These are phyloP conservation scores for Hirsutella minnesotensis DNA, from an alignment of 2,329 filamentous ascomycete species.

Conservation along the genomic window DNA sequence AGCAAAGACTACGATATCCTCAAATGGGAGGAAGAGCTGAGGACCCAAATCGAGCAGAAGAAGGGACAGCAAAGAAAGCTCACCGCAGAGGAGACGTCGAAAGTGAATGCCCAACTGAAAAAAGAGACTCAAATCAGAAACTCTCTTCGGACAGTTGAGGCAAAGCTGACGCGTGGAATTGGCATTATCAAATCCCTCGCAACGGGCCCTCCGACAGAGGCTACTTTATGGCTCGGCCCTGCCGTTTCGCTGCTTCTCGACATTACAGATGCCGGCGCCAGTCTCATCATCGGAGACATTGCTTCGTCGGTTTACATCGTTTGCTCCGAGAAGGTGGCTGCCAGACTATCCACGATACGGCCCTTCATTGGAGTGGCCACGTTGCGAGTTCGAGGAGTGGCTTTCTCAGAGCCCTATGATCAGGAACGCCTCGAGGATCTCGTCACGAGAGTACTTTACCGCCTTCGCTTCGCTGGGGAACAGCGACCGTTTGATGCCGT, in stretches of 20 bases:
- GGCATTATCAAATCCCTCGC: constrained; percentile 77
- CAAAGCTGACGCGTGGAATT: constrained; percentile 67
- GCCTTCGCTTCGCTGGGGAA: constrained; percentile 79
- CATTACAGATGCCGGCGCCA: constrained; percentile 68
- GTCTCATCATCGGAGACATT: constrained; percentile 67
- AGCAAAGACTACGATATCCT: constrained; percentile 90
- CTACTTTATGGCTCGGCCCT: constrained; percentile 75
- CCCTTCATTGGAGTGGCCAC: constrained; percentile 82
- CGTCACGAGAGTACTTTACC: constrained; percentile 80
- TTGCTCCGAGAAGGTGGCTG: constrained; percentile 63
- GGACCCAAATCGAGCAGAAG: constrained; percentile 80
- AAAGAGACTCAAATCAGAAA: constrained; percentile 75
- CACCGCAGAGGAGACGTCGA: constrained; percentile 75
- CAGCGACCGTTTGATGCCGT: constrained; percentile 88
- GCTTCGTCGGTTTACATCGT: constrained; percentile 69
- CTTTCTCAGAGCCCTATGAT: constrained; percentile 59
- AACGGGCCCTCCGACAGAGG: constrained; percentile 78
- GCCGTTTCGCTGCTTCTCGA: constrained; percentile 64
- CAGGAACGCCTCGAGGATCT: constrained; percentile 76
- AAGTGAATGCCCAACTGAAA: constrained; percentile 79
- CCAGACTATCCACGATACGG: constrained; percentile 62
- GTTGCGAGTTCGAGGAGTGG: constrained; percentile 64
- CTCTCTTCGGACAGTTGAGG: constrained; percentile 57
- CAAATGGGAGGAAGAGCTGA: constrained; percentile 93
- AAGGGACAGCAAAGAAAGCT: constrained; percentile 87